Conservation (phyloP, 1,284 basidiomycete genomes). For the Inonotus hispidus region DNA sequence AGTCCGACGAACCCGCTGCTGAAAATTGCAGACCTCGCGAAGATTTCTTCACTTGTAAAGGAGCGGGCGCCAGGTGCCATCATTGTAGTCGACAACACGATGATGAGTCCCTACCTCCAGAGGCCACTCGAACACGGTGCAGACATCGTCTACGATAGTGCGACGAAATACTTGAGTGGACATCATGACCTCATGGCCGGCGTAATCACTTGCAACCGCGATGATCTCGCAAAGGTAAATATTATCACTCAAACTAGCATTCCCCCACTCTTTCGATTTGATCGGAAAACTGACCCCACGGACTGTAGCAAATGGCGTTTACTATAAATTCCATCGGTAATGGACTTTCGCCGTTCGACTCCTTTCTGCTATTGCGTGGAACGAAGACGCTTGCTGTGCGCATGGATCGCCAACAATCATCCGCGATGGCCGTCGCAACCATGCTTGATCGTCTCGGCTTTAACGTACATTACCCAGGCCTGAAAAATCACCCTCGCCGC, state of each 20-base stretch:
- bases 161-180: constrained; percentile 95
- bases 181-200: constrained; percentile 99
- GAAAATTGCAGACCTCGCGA: constrained; percentile 89
- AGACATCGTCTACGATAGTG: constrained; percentile 97
- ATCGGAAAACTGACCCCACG: not conserved
- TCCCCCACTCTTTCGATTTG: not conserved
- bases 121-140: constrained; percentile 93
- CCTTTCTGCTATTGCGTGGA: constrained; percentile 92
- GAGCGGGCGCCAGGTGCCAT: constrained; percentile 76
- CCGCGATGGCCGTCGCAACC: constrained; percentile 79
- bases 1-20: constrained; percentile 97
- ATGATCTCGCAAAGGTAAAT: constrained; percentile 81
- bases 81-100: constrained; percentile 96
- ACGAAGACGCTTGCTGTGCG: constrained; percentile 96
- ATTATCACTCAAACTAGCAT: not conserved
- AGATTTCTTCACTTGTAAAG: constrained; percentile 78
- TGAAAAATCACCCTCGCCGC: constrained; percentile 77
- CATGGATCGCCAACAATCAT: constrained; percentile 91
- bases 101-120: constrained; percentile 99
- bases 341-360: constrained; percentile 92
- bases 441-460: constrained; percentile 89
- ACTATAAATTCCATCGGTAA: constrained; percentile 98
- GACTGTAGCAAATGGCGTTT: constrained; percentile 75
- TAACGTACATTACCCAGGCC: constrained; percentile 90
- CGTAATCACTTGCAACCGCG: constrained; percentile 86